Base-by-base conservation (phyloP, 164 flowering plant genomes). In the Aristolochia fimbriata region DNA sequence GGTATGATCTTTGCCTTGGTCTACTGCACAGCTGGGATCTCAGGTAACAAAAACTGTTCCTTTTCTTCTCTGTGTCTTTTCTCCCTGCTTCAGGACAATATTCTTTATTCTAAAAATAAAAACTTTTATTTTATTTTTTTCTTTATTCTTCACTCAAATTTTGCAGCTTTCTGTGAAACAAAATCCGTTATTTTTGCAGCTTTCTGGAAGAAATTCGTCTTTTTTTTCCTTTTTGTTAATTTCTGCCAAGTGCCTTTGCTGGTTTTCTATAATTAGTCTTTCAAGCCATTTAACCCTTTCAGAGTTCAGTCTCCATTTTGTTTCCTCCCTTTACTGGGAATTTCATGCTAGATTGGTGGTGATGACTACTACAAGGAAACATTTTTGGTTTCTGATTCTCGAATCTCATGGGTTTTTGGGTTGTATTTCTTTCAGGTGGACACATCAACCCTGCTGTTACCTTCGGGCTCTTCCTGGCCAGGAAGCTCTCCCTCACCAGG, bases 371-470 rank as follows among this genome's bases (percentile, higher is more conserved):
- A 37, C 30, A 27, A 10, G 10, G 12, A 10, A 17, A 55, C 11
- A 0, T 48, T 49, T 60, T 19, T 41, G 1, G 17, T 58, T 19
- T 49, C 17, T 65, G 22, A 9, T 19, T 6, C 31, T n/a, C 20
- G 17, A 14, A 15, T 62, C 24, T 22, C 16, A 33, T 61, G 31
- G n/a, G n/a, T n/a, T 0, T 51, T 13, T 3, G 6, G 27, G n/a
- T 17, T 59, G 30, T 33, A 23, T 37, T n/a, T 12, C 46, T 15
- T 52, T 21, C 71, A 82, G 86, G 86, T 62, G 86, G 86, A 13
- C 87, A 82, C 63, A 80, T 82, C 15, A 82, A 82, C 76, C 86
- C 86, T 49, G 83, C 83, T 15, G 86, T 81, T 62, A 81, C 86
- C 24, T 81, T 81, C 58, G 86, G 86, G n/a, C 70, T 82, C 21